A percentile compares a stretch with the other conserved stretches of the same genome.
These are phyloP conservation scores for Chalaropsis ovoidea DNA, from an alignment of 2,329 filamentous ascomycete species.

Conservation along the genomic window DNA sequence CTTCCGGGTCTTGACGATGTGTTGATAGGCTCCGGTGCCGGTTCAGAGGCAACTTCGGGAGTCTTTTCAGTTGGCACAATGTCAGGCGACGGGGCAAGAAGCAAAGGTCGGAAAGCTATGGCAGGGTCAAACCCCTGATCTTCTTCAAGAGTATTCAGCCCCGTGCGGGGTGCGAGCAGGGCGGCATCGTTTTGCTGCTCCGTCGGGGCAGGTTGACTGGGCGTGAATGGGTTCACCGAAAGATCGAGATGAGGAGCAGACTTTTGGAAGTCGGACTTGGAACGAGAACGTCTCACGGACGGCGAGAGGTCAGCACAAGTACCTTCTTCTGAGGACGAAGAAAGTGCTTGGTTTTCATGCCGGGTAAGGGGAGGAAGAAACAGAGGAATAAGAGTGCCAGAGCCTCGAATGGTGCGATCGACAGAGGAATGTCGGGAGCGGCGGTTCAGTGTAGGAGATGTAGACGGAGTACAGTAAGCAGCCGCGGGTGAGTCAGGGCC, in stretches of 20 bases:
- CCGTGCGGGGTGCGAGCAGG: neutral
- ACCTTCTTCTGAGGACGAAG: constrained; percentile 14
- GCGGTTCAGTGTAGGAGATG: constrained; percentile 24
- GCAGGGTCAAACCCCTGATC: neutral
- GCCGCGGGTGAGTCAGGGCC: constrained; percentile 36
- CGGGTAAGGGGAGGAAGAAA: constrained; percentile 32
- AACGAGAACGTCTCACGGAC: constrained; percentile 2
- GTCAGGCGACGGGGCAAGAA: neutral
- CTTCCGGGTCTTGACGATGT: constrained; percentile 1
- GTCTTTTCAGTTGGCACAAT: neutral
- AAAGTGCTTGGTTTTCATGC: constrained; percentile 21
- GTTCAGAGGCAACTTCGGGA: neutral
- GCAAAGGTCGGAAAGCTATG: neutral
- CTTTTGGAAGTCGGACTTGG: constrained; percentile 14
- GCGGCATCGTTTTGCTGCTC: neutral
- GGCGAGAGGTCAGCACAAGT: neutral
- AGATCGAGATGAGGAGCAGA: neutral
- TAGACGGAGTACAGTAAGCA: constrained; percentile 11
- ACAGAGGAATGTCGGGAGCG: constrained; percentile 36
- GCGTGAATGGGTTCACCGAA: neutral
- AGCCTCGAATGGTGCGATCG: constrained; percentile 21
- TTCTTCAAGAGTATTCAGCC: neutral
- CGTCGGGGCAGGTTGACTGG: neutral
- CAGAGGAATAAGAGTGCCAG: constrained; percentile 29
- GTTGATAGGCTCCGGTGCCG: neutral